Base-by-base conservation (phyloP, 1,139 yeast genomes). In the Blastobotrys capitulatus region DNA sequence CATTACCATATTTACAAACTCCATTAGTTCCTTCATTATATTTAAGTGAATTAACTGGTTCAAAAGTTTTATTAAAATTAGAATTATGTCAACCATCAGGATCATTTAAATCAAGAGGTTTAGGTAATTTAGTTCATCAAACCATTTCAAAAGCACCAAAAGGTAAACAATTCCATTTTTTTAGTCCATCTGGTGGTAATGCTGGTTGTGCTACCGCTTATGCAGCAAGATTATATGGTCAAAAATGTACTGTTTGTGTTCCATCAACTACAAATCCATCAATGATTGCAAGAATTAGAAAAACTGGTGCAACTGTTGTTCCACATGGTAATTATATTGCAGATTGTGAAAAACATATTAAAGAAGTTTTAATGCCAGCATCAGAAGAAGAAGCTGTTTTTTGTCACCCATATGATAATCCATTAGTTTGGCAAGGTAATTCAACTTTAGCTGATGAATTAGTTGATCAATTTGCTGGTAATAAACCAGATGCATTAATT, bases 171-270 rank as follows among this genome's bases (percentile, higher is more conserved):
- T 72, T 78, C 34, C 76, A 75, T 29, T 81, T 83, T 25, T 79
- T 77, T 58, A 75, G 85, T 1, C 81, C 87, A 13, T 80, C 87
- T 19, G 92, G 90, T n/a, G 90, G 92, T 1, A 84, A 83, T 61
- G 92, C 92, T 0, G 90, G 90, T 0, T 71, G 80, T 48, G 90
- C 89, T 1, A 86, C 87, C 3, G 86, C 88, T 0, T 76, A 75
- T 50, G 79, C 85, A 41, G 77, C 83, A n/a, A 51, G 57, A 9
- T 55, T 62, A 42, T 65, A 64, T 52, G 52, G 56, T 19, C 70
- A 67, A 45, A 68, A 72, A 31, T 82, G 89, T 57, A 80, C 86
- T 0, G 88, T 84, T 15, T 85, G 82, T 6, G 74, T 83, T 8
- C 89, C 90, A 0, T 64, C 57, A 0, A 66, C 72, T 6, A 70